Evolutionary conservation across 2,329 filamentous ascomycete species (phyloP), one percentile per base, ranked within the genome.

Genomic region (Sporothrix brasiliensis): DNA sequence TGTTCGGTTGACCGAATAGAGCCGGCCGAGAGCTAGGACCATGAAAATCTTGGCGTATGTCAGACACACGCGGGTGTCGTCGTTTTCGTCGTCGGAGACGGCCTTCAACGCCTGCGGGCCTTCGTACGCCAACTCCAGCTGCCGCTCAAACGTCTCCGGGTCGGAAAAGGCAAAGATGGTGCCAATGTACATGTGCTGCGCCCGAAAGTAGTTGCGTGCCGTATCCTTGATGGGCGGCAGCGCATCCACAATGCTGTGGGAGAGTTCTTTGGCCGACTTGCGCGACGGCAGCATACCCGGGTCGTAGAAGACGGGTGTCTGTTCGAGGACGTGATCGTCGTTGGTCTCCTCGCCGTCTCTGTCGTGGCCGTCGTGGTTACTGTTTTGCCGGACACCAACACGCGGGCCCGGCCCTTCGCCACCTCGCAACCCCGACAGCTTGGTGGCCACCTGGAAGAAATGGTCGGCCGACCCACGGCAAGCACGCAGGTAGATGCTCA

Each of bases 1-100:
- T 83, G 83, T 86, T 68, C 86, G 84, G 73, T 88, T 88, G 63
- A 87, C 80, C 3, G 84, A 86, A 74, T 87, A 88, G 73, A 87
- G 80, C 72, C 86, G 82, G 0, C 86, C 86, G 73, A 86, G 86
- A 0, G 85, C 84, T 11, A 87, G 78, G 5, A 87, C 82, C 52
- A 86, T 77, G 2, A 87, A 77, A 4, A 85, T 77, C 67, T 87
- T 85, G 70, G 84, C 84, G 72, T 84, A 84, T 0, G 78, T 76
- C 0, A 87, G 79, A 68, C 85, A 86, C 2, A 80, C 80, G 44
- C 85, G 81, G 24, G 78, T 78, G 66, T 85, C 82, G 0, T 85
- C 80, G 0, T 80, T 80, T 1, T 79, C 16, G 16, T 19, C 19
- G n/a, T 14, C 41, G 14, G 11, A 13, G 41, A 13, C 41, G 3